Evolutionary conservation across 139 green algal genomes (phyloP), one percentile per base, ranked within the genome.

Genomic region (Chlorella sp.): DNA sequence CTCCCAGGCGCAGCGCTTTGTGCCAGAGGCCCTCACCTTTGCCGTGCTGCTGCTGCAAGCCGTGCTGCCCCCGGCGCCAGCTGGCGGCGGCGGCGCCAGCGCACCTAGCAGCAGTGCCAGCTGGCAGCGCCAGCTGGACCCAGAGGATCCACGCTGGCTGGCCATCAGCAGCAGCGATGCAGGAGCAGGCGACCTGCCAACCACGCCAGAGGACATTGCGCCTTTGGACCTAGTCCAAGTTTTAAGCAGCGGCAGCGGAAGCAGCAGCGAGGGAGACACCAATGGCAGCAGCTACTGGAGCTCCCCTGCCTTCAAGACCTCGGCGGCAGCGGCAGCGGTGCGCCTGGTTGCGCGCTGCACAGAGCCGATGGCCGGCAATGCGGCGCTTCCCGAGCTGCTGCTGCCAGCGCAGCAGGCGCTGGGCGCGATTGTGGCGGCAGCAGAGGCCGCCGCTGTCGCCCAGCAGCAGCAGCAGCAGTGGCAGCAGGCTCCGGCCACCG

Each of bases 1-100:
- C 53, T 90, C 91, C 16, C 88, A 95, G 12, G 95, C 91, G 0
- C 69, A 89, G 34, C 93, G 96, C 26, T 90, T 91, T n/a, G 83
- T 88, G 0, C 96, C 96, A 0, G 96, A 98, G 92, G 80, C 91
- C 2, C 89, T 98, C 0, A 87, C 77, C 48, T 98, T 96, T 87
- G 89, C 94, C 4, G 85, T 89, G 37, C 89, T 89, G 53, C 48
- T 93, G 76, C 81, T 97, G 39, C 57, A 77, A 2, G 86, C 88
- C 18, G 82, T 40, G 39, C 40, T 86, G 60, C 76, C 83, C 5
- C 42, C n/a, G 36, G 73, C 57, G 5, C 40, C 26, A 14, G 37
- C 28, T 40, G 5, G 66, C 26, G 12, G 37, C 28, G 64, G 11
- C 30, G 40, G 21, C 75, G 28, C 53, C 69, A 19, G 37, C 60